Evolutionary conservation across 495 filamentous ascomycete genomes (phyloP).

Genomic region (Penicillium psychrofluorescens): DNA sequence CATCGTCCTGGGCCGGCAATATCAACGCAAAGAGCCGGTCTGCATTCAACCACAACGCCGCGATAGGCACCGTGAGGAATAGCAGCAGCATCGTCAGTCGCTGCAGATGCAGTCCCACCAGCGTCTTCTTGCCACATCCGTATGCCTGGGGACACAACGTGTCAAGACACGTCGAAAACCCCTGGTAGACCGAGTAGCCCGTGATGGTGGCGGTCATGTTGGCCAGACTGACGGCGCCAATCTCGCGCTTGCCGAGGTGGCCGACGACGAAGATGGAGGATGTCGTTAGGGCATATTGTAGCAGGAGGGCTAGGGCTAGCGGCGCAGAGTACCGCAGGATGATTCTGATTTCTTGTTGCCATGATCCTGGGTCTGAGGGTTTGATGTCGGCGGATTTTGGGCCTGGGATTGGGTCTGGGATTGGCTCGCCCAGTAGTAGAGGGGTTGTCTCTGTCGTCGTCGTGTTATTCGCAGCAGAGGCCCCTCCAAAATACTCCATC

Average conservation of each 20-base stretch:
- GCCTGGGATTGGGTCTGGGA: too few species aligned
- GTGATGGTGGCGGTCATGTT: constrained; percentile 70
- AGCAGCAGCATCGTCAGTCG: constrained; percentile 63
- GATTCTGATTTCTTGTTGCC: constrained; percentile 8
- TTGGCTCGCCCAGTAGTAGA: too few species aligned
- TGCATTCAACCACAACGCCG: constrained; percentile 50
- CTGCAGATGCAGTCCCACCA: constrained; percentile 66
- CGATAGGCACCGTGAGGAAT: constrained; percentile 56
- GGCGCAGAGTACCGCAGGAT: constrained; percentile 47
- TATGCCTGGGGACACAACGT: constrained; percentile 72
- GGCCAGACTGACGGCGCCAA: constrained; percentile 60
- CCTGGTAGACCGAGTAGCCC: constrained; percentile 64
- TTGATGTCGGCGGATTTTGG: too few species aligned
- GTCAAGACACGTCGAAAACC: constrained; percentile 62
- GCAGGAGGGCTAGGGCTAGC: constrained; percentile 60
- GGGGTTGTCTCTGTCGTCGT: too few species aligned
- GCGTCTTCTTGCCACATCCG: constrained; percentile 56
- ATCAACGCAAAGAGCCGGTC: constrained; percentile 48
- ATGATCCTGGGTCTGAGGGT: background rate
- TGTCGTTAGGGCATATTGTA: constrained; percentile 67
- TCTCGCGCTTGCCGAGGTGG: constrained; percentile 52
- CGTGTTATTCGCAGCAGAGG: too few species aligned
- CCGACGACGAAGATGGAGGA: constrained; percentile 63
- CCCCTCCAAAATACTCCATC: too few species aligned
- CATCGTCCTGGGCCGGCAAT: constrained; percentile 45